Percentiles rank a stretch among this genome's conserved stretches.
These are phyloP conservation scores for Pezicula neosporulosa DNA, from an alignment of 2,329 filamentous ascomycete genomes.

Conservation along the genomic window DNA sequence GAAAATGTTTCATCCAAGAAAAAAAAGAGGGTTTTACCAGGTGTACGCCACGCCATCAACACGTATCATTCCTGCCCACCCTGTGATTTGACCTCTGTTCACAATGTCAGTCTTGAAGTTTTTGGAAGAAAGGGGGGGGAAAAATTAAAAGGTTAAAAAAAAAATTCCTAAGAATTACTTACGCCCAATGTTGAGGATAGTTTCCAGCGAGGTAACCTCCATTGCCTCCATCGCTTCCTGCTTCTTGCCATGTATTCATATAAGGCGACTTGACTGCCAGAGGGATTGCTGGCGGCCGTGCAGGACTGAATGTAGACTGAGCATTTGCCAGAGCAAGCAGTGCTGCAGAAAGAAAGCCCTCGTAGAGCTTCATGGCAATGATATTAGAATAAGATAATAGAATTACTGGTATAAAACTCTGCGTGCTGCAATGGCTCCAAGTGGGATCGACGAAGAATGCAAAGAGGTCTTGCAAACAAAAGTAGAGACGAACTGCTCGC, in stretches of 20 bases:
- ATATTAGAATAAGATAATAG: background rate
- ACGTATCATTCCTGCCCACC: conserved; percentile 66
- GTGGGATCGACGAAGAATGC: background rate
- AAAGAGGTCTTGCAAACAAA: background rate
- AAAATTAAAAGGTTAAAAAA: too few species aligned
- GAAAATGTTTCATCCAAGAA: too few species aligned
- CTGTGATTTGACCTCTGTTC: conserved; percentile 49
- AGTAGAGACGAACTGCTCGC: background rate
- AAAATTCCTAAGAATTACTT: conserved; percentile 27
- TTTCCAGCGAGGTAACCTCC: conserved; percentile 65
- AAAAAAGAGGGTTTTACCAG: conserved; percentile 33
- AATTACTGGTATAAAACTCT: background rate
- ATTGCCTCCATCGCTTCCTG: conserved; percentile 57
- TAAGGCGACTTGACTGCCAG: conserved; percentile 75
- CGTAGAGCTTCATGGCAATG: background rate
- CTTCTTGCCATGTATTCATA: conserved; percentile 65
- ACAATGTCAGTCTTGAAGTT: conserved; percentile 2
- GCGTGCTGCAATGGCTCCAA: background rate
- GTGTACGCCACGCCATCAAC: conserved; percentile 63
- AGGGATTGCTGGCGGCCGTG: conserved; percentile 65
- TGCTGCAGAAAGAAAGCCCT: background rate
- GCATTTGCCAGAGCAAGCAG: background rate
- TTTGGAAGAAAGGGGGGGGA: background rate
- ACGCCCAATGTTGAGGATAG: conserved; percentile 70
- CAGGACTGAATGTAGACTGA: conserved; percentile 57